Conservation (phyloP, 2,329 filamentous ascomycete species). For the Pyricularia pennisetigena region DNA sequence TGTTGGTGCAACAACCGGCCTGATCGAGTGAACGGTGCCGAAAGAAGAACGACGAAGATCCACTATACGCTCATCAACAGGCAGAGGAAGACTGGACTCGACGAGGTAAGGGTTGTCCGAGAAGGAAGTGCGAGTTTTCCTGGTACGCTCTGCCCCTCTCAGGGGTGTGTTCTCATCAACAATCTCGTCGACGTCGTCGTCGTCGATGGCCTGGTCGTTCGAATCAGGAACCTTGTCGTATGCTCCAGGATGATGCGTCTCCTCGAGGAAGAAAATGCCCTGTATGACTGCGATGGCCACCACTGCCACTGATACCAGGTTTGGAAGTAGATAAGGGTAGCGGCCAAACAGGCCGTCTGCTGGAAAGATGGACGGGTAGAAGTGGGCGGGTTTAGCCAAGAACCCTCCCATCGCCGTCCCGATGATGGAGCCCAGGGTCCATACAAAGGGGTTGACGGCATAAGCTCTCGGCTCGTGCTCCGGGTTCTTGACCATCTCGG, state of each 20-base stretch:
- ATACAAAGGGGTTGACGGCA: slow-evolving; percentile 59
- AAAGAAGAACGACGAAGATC: not conserved
- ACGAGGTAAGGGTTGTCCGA: not conserved
- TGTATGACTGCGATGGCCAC: not conserved
- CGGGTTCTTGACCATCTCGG: slow-evolving; percentile 29
- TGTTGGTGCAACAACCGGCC: not conserved
- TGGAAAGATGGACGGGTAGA: not conserved
- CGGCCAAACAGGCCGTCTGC: not conserved
- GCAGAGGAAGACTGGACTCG: slow-evolving; percentile 2
- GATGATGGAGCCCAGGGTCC: slow-evolving; percentile 82
- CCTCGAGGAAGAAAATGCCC: slow-evolving; percentile 1
- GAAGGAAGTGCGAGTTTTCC: not conserved
- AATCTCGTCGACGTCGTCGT: not conserved
- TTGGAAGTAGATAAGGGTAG: slow-evolving; percentile 2
- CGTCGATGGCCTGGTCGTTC: not conserved
- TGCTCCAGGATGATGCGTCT: not conserved
- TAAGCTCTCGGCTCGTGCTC: slow-evolving; percentile 23
- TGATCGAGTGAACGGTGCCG: slow-evolving; percentile 2
- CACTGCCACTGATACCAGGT: not conserved
- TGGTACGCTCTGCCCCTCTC: not conserved
- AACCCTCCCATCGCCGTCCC: slow-evolving; percentile 67
- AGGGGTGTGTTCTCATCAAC: slow-evolving; percentile 1
- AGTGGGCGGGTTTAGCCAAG: not conserved
- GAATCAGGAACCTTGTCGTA: not conserved
- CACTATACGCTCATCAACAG: not conserved